Base-by-base conservation (phyloP, 2,329 filamentous ascomycete species). In the Pezicula radicicola region DNA sequence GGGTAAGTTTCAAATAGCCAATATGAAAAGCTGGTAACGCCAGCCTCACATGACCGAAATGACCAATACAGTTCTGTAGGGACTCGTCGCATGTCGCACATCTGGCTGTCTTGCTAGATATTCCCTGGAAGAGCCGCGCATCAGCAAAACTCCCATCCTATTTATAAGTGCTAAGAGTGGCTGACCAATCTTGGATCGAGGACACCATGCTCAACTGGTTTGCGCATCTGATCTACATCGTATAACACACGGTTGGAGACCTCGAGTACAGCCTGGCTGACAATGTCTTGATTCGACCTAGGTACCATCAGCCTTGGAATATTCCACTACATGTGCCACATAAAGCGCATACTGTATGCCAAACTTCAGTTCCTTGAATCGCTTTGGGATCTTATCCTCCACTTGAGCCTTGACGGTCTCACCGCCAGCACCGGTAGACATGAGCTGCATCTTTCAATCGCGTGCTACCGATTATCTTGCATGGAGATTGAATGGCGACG, bases 161-260 rank as follows among this genome's bases (percentile, higher is more conserved):
- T 4, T 27, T 46, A 12, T 47, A 58, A 62, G 52, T 15, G 21
- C 33, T 19, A 25, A 44, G 10, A 47, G 4, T 51, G 36, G 25
- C 71, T 59, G 64, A 80, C 79, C 75, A 99, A 82, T 66, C 89
- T 89, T 56, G 83, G 80, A 71, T 99, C 94, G 58, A 97, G 83
- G 41, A 93, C 90, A 42, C 94, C 94, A 76, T 97, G 83, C 53
- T 81, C 77, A 53, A 88, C 90, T 16, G 91, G 84, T 48, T 80
- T 81, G 66, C 91, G 85, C 64, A 86, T 86, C 64, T 87, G 86
- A 61, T 89, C 85, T 61, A 96, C 83, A 69, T 99, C 91, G 76
- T 96, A 99, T 55, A 97, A 85, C 69, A 92, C 86, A 63, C 91
- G 85, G 69, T 97, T 89, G n/a, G 90, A 95, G 52, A 99, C 88